These are phyloP conservation scores for Mikania micrantha DNA, from an alignment of 129 eudicot species.

Conservation along the genomic window DNA sequence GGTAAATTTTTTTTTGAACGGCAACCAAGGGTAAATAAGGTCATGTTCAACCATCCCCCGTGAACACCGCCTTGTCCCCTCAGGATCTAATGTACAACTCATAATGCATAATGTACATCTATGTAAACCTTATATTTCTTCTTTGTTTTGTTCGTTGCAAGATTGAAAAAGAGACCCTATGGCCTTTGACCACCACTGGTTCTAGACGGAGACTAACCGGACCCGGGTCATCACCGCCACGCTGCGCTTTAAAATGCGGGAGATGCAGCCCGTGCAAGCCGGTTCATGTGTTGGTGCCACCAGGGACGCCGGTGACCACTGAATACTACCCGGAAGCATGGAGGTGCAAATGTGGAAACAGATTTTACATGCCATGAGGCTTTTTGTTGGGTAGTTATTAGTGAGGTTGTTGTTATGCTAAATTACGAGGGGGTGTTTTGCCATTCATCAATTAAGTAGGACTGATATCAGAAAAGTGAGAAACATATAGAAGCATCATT, in stretches of 20 bases:
- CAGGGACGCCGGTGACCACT: conserved; percentile 56
- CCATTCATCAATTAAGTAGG: conserved; percentile 24
- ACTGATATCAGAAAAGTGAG: conserved; percentile 5
- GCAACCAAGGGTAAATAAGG: conserved; percentile 16
- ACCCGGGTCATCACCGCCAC: conserved; percentile 85
- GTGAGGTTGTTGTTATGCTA: conserved; percentile 2
- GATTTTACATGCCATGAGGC: conserved; percentile 64
- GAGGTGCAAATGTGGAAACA: conserved; percentile 90
- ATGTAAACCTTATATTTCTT: conserved; percentile 1
- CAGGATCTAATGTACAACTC: not conserved
- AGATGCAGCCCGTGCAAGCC: conserved; percentile 76
- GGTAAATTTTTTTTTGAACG: too few relatives aligned
- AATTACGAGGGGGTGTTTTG: conserved; percentile 23
- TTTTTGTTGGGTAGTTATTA: conserved; percentile 16
- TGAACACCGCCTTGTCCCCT: conserved; percentile 28
- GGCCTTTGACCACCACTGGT: conserved; percentile 13
- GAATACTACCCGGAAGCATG: conserved; percentile 96
- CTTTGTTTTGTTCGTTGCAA: not conserved
- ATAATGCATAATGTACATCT: conserved; percentile 3
- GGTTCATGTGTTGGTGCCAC: conserved; percentile 80
- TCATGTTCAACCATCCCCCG: conserved; percentile 21
- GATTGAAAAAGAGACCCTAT: too few relatives aligned
- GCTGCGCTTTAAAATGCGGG: conserved; percentile 67
- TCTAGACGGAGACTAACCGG: conserved; percentile 38
- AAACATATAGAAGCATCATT: conserved; percentile 21